Base-by-base conservation (phyloP, 768 basidiomycete genomes). In the Phaeotremella fagi region DNA sequence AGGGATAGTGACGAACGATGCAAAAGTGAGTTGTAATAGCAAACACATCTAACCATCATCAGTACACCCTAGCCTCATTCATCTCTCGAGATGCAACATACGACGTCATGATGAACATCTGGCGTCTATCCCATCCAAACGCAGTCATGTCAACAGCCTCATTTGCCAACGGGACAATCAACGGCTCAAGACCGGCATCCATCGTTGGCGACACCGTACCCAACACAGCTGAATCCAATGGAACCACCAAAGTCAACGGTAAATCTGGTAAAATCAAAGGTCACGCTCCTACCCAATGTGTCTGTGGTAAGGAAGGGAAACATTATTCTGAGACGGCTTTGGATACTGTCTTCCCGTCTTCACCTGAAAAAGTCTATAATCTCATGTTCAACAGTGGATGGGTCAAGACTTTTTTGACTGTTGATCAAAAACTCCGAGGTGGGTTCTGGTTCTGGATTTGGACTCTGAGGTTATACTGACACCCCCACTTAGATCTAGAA, bases 1-100 rank as follows among this genome's bases (percentile, higher is more conserved):
- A 61, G 86, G 87, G 62, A 82, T 97, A 52, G 83, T 88, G 14
- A 95, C 92, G 0, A 80, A 81, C 24, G 83, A 83, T 61, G 71
- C 69, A 15, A 80, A 66, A 57, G 76, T 75, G 15, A 52, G 68
- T 38, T 4, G 31, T 2, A 4, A 4, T 27, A 20, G 14, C 9
- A 11, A 12, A 18, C 38, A 7, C 11, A 41, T 6, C 23, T 29
- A 25, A 2, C 18, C 6, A 3, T n/a, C 16, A 50, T 36, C 89
- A 92, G 77, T 90, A 95, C 77, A 88, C 85, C 1, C 98, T 98
- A 63, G 89, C 95, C 0, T 97, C 92, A 14, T 94, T 99, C 80
- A 84, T 98, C 61, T 86, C 91, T 0, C 83, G 94, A 9, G 94
- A 99, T 76, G 90, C 91, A 36, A 91, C 92, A 0, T 92, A 83